Evolutionary conservation across 2,329 filamentous ascomycete genomes (phyloP), one percentile per base, ranked within the genome.

Genomic region (Ascochyta fabae): DNA sequence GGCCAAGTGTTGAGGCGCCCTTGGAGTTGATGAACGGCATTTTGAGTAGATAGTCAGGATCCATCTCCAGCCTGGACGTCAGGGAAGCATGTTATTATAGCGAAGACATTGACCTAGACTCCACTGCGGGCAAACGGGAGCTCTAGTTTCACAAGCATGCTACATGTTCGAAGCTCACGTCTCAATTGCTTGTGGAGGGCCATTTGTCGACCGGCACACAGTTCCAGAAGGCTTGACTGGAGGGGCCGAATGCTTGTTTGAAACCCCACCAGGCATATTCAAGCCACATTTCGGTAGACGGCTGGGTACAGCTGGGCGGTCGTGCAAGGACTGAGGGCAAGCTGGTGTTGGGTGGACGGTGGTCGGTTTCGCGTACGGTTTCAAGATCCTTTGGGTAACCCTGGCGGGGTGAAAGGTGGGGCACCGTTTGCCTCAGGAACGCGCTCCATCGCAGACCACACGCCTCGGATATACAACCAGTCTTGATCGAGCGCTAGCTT

Each of bases 1-100:
- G 71, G 9, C 71, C 71, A 6, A 74, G 61, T 16, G 70, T 73
- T 10, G 71, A 73, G 26, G 64, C 65, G 40, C 64, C 62, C 51
- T 68, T 73, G 9, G 58, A 56, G 42, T 64, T 69, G 53, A 71
- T 72, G 59, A 72, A 74, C 39, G 71, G 71, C 71, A 74, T 74
- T 64, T 74, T 74, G 57, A 73, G 60, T 42, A 74, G 59, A 43
- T 67, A 69, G 47, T 74, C 69, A 46, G 69, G 64, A 67, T 69
- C 68, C 68, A 69, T 73, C 60, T 24, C 54, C 42, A 45, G 49
- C 38, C 53, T 46, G 10, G 26, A 38, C n/a, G 47, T 31, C n/a
- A 56, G 55, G 38, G 33, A 34, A 4, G 29, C 35, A 27, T 16
- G 38, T 49, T 34, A 13, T 53, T 58, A 49, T 58, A 58, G 35